These are phyloP conservation scores for Blepharisma undulans DNA, from an alignment of 169 alveolate species.

Conservation along the genomic window DNA sequence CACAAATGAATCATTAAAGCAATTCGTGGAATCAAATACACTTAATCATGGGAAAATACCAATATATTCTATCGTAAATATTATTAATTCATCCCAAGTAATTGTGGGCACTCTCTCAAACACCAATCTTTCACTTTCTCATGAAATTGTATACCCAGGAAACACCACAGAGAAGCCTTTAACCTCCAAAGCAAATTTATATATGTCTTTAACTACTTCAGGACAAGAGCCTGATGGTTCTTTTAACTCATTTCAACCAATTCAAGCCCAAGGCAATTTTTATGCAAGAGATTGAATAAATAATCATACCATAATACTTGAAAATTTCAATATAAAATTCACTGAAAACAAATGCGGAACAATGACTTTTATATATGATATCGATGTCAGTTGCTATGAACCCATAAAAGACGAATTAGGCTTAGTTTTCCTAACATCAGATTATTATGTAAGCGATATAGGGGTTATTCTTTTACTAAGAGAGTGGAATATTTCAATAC, in stretches of 20 bases:
- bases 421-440: neutral
- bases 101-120: slow-evolving; percentile 2
- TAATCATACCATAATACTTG: neutral
- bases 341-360: neutral
- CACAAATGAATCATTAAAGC: too few relatives aligned
- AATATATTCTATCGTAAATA: neutral
- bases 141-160: neutral
- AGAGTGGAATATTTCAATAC: neutral
- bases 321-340: neutral
- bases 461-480: neutral
- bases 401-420: neutral
- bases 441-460: neutral
- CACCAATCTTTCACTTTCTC: neutral
- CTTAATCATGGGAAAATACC: neutral
- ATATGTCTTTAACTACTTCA: neutral
- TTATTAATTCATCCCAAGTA: neutral
- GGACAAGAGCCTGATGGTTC: neutral
- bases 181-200: neutral
- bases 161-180: neutral
- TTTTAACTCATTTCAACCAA: neutral
- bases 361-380: neutral
- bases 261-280: neutral
- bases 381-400: neutral
- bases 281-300: neutral
- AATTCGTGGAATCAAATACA: neutral